These are phyloP conservation scores for Boletus tomentosulus DNA, from an alignment of 768 basidiomycete species.

Conservation along the genomic window DNA sequence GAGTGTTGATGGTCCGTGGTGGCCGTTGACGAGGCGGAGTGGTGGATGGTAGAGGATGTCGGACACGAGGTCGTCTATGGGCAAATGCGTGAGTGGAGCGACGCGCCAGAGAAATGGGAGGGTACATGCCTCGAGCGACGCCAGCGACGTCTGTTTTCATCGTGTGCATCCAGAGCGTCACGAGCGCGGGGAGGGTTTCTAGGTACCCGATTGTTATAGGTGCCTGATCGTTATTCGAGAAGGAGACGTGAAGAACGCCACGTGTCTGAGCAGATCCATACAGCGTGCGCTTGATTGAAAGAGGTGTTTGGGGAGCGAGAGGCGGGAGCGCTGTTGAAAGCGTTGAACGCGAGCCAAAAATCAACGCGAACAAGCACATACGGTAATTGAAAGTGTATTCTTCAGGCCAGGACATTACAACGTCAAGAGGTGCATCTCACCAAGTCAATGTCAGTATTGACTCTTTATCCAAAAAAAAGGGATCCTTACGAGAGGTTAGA, in stretches of 20 bases:
- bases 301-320: constrained; percentile 43
- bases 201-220: constrained; percentile 58
- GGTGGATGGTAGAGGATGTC: constrained; percentile 55
- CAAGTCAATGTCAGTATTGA: background rate
- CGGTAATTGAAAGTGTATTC: constrained; percentile 54
- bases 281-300: constrained; percentile 63
- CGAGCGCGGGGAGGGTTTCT: constrained; percentile 91
- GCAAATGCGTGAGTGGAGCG: background rate
- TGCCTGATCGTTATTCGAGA: constrained; percentile 53
- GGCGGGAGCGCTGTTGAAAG: constrained; percentile 33
- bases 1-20: constrained; percentile 55
- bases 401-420: constrained; percentile 53
- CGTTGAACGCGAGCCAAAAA: background rate
- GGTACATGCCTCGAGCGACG: constrained; percentile 40
- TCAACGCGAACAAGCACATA: constrained; percentile 29
- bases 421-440: constrained; percentile 41
- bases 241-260: constrained; percentile 63
- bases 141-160: constrained; percentile 51
- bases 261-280: constrained; percentile 71
- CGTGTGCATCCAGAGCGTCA: constrained; percentile 86
- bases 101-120: background rate
- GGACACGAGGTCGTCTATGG: constrained; percentile 57
- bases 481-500: constrained; percentile 39
- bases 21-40: constrained; percentile 21
- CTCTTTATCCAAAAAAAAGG: background rate